A percentile compares a stretch with the other conserved stretches of the same genome.
phyloP scores from a whole-genome alignment of 2,329 filamentous ascomycete species.

The Remersonia thermophila region DNA sequence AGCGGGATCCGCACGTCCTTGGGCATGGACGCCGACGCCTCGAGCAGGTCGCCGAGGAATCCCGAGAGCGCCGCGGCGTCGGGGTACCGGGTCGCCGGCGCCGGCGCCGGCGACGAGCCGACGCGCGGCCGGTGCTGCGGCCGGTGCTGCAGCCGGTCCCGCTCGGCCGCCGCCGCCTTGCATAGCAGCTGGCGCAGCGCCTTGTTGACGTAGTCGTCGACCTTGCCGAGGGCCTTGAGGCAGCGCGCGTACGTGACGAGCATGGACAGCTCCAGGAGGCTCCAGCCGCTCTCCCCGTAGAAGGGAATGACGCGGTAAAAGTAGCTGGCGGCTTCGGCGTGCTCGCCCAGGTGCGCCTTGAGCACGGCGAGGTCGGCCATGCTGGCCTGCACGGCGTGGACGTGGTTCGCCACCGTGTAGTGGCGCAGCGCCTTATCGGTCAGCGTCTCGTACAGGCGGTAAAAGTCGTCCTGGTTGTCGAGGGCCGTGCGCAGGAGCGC shows the following conservation, averaged over 20 bases:
- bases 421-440: constrained; percentile 76
- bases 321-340: constrained; percentile 58
- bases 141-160: constrained; percentile 32
- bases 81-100: constrained; percentile 17
- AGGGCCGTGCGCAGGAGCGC: constrained; percentile 49
- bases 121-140: constrained; percentile 23
- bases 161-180: constrained; percentile 48
- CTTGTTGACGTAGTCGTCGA: constrained; percentile 66
- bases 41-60: constrained; percentile 35
- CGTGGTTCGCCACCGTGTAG: constrained; percentile 66
- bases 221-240: constrained; percentile 60
- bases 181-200: constrained; percentile 62
- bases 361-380: constrained; percentile 78
- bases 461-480: constrained; percentile 50
- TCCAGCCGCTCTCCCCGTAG: constrained; percentile 70
- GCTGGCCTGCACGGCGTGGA: constrained; percentile 62
- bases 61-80: constrained; percentile 32
- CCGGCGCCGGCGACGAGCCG: not conserved
- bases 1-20: constrained; percentile 57
- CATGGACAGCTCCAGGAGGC: constrained; percentile 66
- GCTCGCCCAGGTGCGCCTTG: constrained; percentile 67
- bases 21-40: constrained; percentile 30
- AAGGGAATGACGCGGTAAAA: constrained; percentile 69
- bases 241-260: constrained; percentile 77
- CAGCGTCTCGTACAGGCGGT: constrained; percentile 58